Conservation (phyloP, 768 basidiomycete species). For the Lactifluus echinatus region DNA sequence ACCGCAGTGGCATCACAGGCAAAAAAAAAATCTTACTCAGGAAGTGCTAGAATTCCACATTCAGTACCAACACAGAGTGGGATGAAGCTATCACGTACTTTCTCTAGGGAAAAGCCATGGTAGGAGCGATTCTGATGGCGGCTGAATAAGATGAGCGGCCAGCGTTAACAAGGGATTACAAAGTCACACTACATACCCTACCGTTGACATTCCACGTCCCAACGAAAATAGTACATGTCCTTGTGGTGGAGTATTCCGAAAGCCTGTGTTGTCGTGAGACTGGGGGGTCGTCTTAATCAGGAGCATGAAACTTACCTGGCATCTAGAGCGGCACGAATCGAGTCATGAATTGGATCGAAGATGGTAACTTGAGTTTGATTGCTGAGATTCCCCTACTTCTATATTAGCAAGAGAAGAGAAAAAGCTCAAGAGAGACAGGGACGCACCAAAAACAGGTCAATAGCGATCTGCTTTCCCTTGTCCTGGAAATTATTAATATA, state of each 20-base stretch:
- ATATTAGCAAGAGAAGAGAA: background rate
- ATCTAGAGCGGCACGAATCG: slow-evolving; percentile 64
- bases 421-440: background rate
- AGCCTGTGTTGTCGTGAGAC: slow-evolving; percentile 35
- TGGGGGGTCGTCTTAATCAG: background rate
- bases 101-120: slow-evolving; percentile 87
- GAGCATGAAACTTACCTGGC: slow-evolving; percentile 41
- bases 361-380: slow-evolving; percentile 83
- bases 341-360: slow-evolving; percentile 90
- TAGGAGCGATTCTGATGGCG: slow-evolving; percentile 74
- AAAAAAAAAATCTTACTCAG: slow-evolving; percentile 34
- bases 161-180: background rate
- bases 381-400: slow-evolving; percentile 83
- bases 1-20: background rate
- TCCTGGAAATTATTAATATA: slow-evolving; percentile 99
- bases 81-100: slow-evolving; percentile 39
- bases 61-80: background rate
- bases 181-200: slow-evolving; percentile 39
- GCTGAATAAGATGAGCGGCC: slow-evolving; percentile 32
- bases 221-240: slow-evolving; percentile 63
- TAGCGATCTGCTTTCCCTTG: slow-evolving; percentile 85
- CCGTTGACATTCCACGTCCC: slow-evolving; percentile 98
- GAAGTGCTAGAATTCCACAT: slow-evolving; percentile 25
- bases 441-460: slow-evolving; percentile 89
- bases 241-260: slow-evolving; percentile 76